Conservation (phyloP, 208 protist genomes). For the Leishmania guyanensis region DNA sequence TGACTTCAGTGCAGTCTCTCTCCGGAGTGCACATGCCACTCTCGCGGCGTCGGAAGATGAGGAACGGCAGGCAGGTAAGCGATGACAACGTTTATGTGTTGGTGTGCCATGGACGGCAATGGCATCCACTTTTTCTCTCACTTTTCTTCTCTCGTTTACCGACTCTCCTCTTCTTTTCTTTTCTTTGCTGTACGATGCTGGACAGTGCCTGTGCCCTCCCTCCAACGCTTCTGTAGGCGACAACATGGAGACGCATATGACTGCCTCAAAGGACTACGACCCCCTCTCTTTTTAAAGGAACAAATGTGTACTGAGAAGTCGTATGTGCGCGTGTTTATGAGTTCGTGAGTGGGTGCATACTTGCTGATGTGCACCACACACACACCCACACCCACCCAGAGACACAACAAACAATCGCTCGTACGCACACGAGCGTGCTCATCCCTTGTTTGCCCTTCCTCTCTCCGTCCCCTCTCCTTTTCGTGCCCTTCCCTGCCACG, state of each 20-base stretch:
- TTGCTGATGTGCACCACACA: neutral
- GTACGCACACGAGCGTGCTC: neutral
- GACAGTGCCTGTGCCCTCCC: neutral
- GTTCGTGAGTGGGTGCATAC: constrained; percentile 2
- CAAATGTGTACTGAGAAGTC: neutral
- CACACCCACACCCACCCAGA: neutral
- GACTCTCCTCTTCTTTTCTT: neutral
- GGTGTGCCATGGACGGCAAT: neutral
- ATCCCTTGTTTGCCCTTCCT: constrained; percentile 1
- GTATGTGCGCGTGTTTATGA: constrained; percentile 1
- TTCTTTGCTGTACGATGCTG: constrained; percentile 2
- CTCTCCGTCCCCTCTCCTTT: constrained; percentile 7
- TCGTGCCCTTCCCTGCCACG: neutral
- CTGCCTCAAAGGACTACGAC: constrained; percentile 1
- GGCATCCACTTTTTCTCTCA: constrained; percentile 1
- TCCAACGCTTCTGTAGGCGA: neutral
- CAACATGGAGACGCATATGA: neutral
- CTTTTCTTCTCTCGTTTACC: constrained; percentile 10
- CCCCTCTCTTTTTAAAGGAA: neutral
- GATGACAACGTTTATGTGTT: neutral
- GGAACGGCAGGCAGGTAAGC: neutral
- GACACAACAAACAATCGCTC: neutral
- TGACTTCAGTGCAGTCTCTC: neutral
- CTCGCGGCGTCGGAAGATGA: neutral
- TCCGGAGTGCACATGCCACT: neutral